Evolutionary conservation across 192 early-diverging fungal genomes (phyloP).

Genomic region (Entomortierella beljakovae): DNA sequence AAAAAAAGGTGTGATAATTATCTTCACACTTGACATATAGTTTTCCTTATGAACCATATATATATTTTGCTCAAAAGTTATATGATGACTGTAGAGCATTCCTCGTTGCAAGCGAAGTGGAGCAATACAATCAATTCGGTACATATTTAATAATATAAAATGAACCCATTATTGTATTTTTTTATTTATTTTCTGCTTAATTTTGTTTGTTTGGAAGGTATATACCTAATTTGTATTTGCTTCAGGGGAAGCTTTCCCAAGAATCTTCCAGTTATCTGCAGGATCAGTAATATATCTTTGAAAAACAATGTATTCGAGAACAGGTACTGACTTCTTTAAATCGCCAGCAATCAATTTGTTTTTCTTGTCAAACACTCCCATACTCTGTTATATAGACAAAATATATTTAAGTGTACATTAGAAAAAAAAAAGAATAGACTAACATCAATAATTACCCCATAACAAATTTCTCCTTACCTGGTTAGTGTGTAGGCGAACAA

Average conservation of each 20-base stretch:
- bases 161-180: no score
- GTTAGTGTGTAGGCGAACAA: conserved; percentile 73
- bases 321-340: conserved; percentile 64
- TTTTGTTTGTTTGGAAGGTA: no score
- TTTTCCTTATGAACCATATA: no score
- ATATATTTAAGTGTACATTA: neutral
- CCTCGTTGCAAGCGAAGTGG: no score
- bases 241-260: conserved; percentile 67
- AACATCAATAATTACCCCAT: no score
- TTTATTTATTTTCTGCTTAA: no score
- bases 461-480: conserved; percentile 55
- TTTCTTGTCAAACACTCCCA: conserved; percentile 64
- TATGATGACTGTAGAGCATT: no score
- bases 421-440: conserved; percentile 7
- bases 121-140: no score
- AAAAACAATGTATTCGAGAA: conserved; percentile 78
- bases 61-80: no score
- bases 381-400: conserved; percentile 56
- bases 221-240: conserved; percentile 17
- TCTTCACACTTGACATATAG: no score
- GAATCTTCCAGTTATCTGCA: conserved; percentile 72
- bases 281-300: conserved; percentile 70
- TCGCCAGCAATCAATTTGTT: conserved; percentile 59
- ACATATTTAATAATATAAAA: no score
- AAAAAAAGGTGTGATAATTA: no score